These are phyloP conservation scores for Dipteronia sinensis DNA, from an alignment of 345 rosid genomes.

Conservation along the genomic window DNA sequence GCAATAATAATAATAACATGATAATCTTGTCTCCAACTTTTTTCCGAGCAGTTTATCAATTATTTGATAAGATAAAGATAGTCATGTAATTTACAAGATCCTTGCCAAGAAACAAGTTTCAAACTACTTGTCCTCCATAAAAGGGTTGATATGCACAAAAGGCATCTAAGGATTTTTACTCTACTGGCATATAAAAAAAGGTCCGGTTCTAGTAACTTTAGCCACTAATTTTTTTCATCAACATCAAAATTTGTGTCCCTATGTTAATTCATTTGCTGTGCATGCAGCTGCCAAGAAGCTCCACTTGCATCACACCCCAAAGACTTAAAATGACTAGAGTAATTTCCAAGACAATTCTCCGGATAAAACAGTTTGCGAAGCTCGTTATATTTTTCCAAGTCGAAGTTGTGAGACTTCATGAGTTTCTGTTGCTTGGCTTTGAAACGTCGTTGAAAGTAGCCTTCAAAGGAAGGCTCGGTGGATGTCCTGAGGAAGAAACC, in stretches of 20 bases:
- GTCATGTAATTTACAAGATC: no score
- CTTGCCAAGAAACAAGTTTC: no score
- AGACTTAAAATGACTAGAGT: neutral
- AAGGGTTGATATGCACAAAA: neutral
- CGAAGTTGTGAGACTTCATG: conserved; percentile 46
- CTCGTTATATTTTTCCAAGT: conserved; percentile 40
- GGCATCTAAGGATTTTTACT: neutral
- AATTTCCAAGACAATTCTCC: neutral
- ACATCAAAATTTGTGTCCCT: neutral
- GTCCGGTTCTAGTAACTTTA: neutral
- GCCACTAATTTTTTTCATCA: neutral
- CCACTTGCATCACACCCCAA: neutral
- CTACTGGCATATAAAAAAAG: neutral
- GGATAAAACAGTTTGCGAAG: conserved; percentile 48
- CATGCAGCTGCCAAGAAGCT: neutral
- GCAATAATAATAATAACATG: no score
- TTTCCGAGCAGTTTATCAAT: no score
- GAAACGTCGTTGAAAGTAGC: conserved; percentile 62
- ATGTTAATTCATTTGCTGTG: neutral
- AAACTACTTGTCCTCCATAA: no score
- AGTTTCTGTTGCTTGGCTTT: conserved; percentile 64
- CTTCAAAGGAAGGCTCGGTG: conserved; percentile 77
- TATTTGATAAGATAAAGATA: no score
- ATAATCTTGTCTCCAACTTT: no score
- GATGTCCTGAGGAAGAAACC: conserved; percentile 76